phyloP scores from a whole-genome alignment of 345 rosid genomes.

The Citrus reticulata region DNA sequence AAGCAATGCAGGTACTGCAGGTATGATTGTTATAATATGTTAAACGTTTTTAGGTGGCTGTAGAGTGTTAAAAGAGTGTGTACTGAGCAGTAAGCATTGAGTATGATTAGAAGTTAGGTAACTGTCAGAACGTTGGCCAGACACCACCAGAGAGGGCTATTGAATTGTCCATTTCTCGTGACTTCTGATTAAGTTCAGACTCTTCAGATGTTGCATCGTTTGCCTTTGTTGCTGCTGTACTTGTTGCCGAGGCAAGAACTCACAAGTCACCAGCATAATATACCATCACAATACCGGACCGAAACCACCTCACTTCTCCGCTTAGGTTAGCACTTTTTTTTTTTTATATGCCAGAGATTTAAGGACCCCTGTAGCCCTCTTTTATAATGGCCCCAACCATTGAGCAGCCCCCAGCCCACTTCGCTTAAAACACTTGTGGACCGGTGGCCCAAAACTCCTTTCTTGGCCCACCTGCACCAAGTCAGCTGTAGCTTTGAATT shows the following conservation, averaged over 20 bases:
- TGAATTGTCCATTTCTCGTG: slow-evolving; percentile 17
- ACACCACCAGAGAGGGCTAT: too few relatives aligned
- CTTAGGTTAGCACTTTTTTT: accelerated
- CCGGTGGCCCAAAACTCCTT: too few relatives aligned
- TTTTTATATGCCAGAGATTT: too few relatives aligned
- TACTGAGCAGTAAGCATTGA: neutral
- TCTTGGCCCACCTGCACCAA: too few relatives aligned
- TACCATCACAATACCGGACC: neutral
- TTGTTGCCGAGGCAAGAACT: neutral
- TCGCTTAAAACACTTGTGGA: too few relatives aligned
- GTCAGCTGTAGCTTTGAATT: too few relatives aligned
- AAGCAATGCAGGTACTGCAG: neutral
- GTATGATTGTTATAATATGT: neutral
- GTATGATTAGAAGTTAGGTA: slow-evolving; percentile 5
- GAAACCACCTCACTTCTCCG: neutral
- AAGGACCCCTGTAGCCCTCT: too few relatives aligned
- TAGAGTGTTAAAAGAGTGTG: neutral
- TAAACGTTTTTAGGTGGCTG: neutral
- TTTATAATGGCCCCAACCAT: too few relatives aligned
- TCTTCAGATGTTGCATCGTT: slow-evolving; percentile 2
- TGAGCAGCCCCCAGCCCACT: too few relatives aligned
- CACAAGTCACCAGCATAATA: too few relatives aligned
- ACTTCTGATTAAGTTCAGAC: slow-evolving; percentile 1
- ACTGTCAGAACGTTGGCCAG: slow-evolving; percentile 1
- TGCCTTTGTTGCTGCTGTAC: neutral